A percentile compares a stretch with the other conserved stretches of the same genome.
Conservation (phyloP, 1,139 yeast genomes). For the Hanseniaspora uvarum region DNA sequence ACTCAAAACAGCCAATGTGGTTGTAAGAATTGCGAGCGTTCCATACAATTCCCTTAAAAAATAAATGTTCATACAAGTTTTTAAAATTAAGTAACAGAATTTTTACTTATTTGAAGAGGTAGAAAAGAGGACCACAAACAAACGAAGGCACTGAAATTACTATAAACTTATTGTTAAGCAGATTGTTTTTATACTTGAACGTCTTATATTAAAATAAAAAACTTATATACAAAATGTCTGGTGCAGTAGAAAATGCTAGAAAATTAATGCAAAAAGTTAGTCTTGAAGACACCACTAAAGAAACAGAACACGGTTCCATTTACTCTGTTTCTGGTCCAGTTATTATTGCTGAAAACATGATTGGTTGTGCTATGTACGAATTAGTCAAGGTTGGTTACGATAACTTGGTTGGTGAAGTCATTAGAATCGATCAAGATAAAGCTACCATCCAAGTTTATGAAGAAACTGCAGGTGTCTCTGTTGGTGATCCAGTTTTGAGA, state of each 20-base stretch:
- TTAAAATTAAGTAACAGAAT: background rate
- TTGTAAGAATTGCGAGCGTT: background rate
- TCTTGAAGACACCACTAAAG: slow-evolving; percentile 49
- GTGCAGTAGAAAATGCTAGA: slow-evolving; percentile 94
- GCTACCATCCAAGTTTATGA: slow-evolving; percentile 98
- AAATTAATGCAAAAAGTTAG: slow-evolving; percentile 82
- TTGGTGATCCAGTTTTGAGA: slow-evolving; percentile 95
- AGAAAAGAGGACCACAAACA: background rate
- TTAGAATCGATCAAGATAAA: slow-evolving; percentile 89
- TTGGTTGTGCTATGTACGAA: slow-evolving; percentile 99
- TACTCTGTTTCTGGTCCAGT: slow-evolving; percentile 97
- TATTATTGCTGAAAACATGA: slow-evolving; percentile 93
- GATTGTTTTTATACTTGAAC: background rate
- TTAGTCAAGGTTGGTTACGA: slow-evolving; percentile 95
- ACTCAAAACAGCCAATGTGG: background rate
- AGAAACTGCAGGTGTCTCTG: slow-evolving; percentile 98
- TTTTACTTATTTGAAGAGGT: background rate
- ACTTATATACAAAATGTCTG: slow-evolving; percentile 47
- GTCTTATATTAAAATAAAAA: background rate
- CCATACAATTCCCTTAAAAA: background rate
- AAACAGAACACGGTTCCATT: slow-evolving; percentile 74
- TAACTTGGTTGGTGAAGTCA: slow-evolving; percentile 93
- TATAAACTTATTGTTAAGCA: background rate
- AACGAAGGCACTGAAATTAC: background rate
- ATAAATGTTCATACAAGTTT: too few species aligned